Conservation (phyloP, 2,329 filamentous ascomycete species). For the Sordariomycetes sp. region DNA sequence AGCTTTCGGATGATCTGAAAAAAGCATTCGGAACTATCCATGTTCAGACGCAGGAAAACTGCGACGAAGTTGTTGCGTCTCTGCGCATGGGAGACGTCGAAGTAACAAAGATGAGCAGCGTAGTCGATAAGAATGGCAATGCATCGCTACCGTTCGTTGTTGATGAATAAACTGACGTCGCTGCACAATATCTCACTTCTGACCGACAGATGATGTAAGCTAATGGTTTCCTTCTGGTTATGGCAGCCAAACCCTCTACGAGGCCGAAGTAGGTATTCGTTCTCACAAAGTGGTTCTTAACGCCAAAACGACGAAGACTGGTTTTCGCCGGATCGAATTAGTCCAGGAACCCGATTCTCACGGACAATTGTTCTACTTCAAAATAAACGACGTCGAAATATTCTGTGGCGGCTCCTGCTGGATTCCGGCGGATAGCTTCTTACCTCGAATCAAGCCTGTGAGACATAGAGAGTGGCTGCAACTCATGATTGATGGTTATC, state of each 20-base stretch:
- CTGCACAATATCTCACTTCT: too few species aligned
- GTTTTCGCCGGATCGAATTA: constrained; percentile 57
- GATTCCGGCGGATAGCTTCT: constrained; percentile 77
- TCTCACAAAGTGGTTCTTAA: constrained; percentile 39
- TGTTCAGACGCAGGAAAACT: constrained; percentile 40
- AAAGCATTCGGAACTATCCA: constrained; percentile 43
- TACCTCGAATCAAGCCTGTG: constrained; percentile 56
- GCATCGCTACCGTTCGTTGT: constrained; percentile 46
- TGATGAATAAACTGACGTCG: too few species aligned
- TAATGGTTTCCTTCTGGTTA: constrained; percentile 76
- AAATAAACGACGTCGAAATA: constrained; percentile 65
- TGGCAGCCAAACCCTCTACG: constrained; percentile 66
- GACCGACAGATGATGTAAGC: constrained; percentile 52
- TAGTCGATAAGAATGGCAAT: constrained; percentile 29
- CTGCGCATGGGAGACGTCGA: constrained; percentile 37
- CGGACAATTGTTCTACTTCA: constrained; percentile 71
- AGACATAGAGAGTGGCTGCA: constrained; percentile 67
- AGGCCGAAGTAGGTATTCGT: constrained; percentile 51
- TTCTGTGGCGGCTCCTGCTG: constrained; percentile 77
- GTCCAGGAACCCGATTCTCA: constrained; percentile 51
- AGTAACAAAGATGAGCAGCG: constrained; percentile 44
- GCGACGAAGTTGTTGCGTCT: constrained; percentile 40
- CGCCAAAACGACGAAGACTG: constrained; percentile 50
- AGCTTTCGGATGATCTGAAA: constrained; percentile 49
- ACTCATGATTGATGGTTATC: constrained; percentile 66